Conservation (phyloP, 2,329 filamentous ascomycete species). For the Myriosclerotinia scirpicola region DNA sequence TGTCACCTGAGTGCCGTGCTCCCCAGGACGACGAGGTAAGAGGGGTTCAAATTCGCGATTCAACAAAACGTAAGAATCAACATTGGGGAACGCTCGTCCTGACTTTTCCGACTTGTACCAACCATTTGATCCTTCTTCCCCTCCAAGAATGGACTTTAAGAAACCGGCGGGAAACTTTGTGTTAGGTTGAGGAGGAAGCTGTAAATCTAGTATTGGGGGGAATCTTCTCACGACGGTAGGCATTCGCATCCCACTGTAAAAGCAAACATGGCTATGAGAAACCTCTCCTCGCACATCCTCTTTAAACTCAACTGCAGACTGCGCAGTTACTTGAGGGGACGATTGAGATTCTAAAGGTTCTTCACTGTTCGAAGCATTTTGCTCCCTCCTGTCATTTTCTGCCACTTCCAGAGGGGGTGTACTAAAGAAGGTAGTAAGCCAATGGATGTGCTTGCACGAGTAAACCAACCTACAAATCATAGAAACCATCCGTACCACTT, state of each 20-base stretch:
- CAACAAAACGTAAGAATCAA: background rate
- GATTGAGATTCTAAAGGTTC: background rate
- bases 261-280: background rate
- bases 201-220: background rate
- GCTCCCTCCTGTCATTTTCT: background rate
- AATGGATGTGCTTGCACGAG: background rate
- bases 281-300: background rate
- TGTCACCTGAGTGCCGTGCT: conserved; percentile 12
- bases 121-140: background rate
- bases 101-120: too few relatives aligned
- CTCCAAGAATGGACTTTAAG: background rate
- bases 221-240: conserved; percentile 1
- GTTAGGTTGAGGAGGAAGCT: background rate
- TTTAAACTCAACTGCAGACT: background rate
- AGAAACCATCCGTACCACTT: background rate
- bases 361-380: background rate
- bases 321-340: background rate
- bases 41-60: conserved; percentile 11
- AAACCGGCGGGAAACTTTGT: background rate
- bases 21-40: conserved; percentile 3
- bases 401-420: background rate
- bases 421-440: background rate
- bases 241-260: conserved; percentile 15
- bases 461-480: background rate
- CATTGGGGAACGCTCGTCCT: background rate